These are phyloP conservation scores for Desmodesmus armatus DNA, from an alignment of 139 green algal genomes.

Conservation along the genomic window DNA sequence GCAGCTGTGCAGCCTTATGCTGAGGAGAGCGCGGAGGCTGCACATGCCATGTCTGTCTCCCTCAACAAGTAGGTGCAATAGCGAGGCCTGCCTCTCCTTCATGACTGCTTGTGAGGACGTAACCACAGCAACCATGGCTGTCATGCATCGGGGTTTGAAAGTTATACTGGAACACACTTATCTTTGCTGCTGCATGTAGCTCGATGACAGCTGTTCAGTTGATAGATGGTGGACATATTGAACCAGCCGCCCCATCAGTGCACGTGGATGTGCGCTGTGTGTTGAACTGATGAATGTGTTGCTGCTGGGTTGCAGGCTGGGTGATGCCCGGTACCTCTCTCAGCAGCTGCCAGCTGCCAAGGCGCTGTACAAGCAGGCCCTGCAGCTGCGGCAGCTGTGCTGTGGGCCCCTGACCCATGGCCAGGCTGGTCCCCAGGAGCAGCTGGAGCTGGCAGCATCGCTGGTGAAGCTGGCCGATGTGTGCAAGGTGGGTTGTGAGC, in stretches of 20 bases:
- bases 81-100: slow-evolving; percentile 51
- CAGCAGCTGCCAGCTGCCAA: slow-evolving; percentile 43
- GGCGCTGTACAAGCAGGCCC: slow-evolving; percentile 44
- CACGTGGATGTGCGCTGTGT: too few species aligned
- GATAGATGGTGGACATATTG: too few species aligned
- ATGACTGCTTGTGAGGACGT: not conserved
- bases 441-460: slow-evolving; percentile 57
- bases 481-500: slow-evolving; percentile 7
- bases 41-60: slow-evolving; percentile 56
- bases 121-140: too few species aligned
- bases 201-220: too few species aligned
- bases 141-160: too few species aligned
- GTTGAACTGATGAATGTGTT: too few species aligned
- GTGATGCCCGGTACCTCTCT: not conserved
- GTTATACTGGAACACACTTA: too few species aligned
- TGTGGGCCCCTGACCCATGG: slow-evolving; percentile 4
- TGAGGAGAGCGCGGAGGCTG: slow-evolving; percentile 41
- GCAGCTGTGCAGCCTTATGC: slow-evolving; percentile 10
- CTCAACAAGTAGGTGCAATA: too few species aligned
- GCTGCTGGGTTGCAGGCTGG: too few species aligned
- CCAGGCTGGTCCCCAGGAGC: not conserved
- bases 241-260: too few species aligned
- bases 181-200: too few species aligned
- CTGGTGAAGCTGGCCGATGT: slow-evolving; percentile 62
- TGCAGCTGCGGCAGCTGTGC: slow-evolving; percentile 47